These are phyloP conservation scores for Melocanna baccifera DNA, from an alignment of 176 grass and related monocot genomes.

Conservation along the genomic window DNA sequence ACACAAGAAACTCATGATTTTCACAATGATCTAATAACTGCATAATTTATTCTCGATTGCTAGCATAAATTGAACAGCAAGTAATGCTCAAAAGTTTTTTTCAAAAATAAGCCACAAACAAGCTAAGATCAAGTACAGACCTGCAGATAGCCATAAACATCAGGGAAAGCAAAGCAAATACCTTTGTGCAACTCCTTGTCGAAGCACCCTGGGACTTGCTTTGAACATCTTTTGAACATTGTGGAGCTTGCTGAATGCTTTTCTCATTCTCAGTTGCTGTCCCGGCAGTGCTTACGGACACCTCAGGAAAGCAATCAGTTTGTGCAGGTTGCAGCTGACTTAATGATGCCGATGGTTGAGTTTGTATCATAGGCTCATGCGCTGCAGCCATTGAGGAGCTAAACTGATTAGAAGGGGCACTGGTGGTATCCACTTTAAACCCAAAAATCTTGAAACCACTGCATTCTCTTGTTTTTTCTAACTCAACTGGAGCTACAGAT, in stretches of 20 bases:
- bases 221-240: slow-evolving; percentile 58
- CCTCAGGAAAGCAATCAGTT: slow-evolving; percentile 60
- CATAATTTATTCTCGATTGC: background rate
- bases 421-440: slow-evolving; percentile 61
- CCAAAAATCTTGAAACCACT: slow-evolving; percentile 84
- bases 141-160: background rate
- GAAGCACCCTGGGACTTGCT: slow-evolving; percentile 60
- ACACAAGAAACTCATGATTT: background rate
- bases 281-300: slow-evolving; percentile 58
- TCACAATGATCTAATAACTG: background rate
- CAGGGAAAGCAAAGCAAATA: slow-evolving; percentile 15
- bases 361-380: slow-evolving; percentile 45
- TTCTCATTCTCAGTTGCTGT: slow-evolving; percentile 53
- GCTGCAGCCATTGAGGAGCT: slow-evolving; percentile 49
- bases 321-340: slow-evolving; percentile 40
- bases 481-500: slow-evolving; percentile 54
- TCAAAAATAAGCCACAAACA: no score
- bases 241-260: slow-evolving; percentile 37
- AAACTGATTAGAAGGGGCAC: slow-evolving; percentile 45
- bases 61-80: background rate
- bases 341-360: slow-evolving; percentile 23
- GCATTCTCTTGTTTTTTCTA: slow-evolving; percentile 62
- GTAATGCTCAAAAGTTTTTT: background rate
- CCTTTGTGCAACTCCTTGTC: slow-evolving; percentile 87
- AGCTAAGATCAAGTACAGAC: background rate